Conservation (phyloP, 2,329 filamentous ascomycete genomes). For the Cercospora zeina region DNA sequence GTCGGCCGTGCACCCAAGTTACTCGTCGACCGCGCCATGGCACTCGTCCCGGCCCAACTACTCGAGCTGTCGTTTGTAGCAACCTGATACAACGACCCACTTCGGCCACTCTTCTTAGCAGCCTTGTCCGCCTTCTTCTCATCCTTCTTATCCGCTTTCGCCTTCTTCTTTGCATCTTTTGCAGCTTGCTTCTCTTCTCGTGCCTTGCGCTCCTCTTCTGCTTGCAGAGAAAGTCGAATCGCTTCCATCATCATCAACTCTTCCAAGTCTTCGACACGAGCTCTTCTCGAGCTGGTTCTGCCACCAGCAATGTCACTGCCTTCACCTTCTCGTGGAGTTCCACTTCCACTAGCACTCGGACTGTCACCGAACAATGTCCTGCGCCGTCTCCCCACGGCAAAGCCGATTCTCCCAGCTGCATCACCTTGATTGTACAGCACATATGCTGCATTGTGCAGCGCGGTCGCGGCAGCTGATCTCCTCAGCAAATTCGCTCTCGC, state of each 20-base stretch:
- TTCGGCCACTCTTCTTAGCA: conserved; percentile 61
- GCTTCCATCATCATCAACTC: conserved; percentile 99
- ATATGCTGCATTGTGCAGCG: conserved; percentile 91
- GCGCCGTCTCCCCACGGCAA: conserved; percentile 50
- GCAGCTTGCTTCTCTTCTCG: conserved; percentile 77
- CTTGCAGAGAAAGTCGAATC: conserved; percentile 83
- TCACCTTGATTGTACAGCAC: conserved; percentile 64
- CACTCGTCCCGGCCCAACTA: conserved; percentile 36
- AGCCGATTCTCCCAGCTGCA: conserved; percentile 36
- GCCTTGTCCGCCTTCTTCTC: conserved; percentile 68
- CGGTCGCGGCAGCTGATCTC: conserved; percentile 87
- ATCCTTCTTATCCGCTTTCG: conserved; percentile 69
- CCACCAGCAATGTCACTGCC: conserved; percentile 43
- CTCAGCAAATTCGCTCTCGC: conserved; percentile 83
- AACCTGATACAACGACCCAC: conserved; percentile 55
- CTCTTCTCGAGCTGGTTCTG: conserved; percentile 57
- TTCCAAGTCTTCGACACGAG: conserved; percentile 81
- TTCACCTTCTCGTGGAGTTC: conserved; percentile 45
- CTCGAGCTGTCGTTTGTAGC: conserved; percentile 40
- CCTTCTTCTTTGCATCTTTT: conserved; percentile 81
- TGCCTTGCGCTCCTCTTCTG: conserved; percentile 87
- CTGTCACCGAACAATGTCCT: conserved; percentile 57
- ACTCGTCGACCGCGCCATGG: conserved; percentile 47
- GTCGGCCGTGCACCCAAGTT: conserved; percentile 51
- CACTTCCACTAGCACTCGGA: conserved; percentile 47